Base-by-base conservation (phyloP, 2,329 filamentous ascomycete species). In the Cryoendolithus antarcticus region DNA sequence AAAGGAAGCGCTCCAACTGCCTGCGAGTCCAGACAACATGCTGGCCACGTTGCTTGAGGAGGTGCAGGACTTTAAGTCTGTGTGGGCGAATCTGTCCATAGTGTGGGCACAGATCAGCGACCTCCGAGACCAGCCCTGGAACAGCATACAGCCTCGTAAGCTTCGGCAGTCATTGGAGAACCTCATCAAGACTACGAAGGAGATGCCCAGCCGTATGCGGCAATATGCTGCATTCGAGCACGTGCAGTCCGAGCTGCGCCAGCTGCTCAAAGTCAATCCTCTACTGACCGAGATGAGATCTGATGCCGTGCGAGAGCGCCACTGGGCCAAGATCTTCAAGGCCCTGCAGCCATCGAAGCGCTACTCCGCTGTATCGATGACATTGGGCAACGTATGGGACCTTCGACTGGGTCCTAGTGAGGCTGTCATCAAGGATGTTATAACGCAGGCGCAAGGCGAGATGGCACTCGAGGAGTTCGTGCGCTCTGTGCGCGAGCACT, bases 161-260 rank as follows among this genome's bases (percentile, higher is more conserved):
- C 77, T 98, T 42, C 78, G 91, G 30, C 76, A 83, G 51, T 83
- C 85, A 45, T 80, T 99, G 37, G 89, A 98, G 55, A 80, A 82
- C 35, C 73, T 96, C 38, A 85, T 96, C 60, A 94, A 94, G 68
- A 93, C 93, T 74, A 96, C 88, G 29, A 96, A 94, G 65, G 89
- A 96, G 46, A 96, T 98, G 91, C 91, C 93, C 0, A 94, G 86
- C 62, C 80, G 91, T 43, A 96, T 98, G 89, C 80, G 93, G 44
- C 93, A 98, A 57, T 99, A 99, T 61, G 89, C 93, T 51, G 93
- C 93, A n/a, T 99, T 98, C 58, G 93, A 98, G 62, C 89, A 98
- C 56, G 86, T 98, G 30, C 93, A 98, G 59, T 86, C 77, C 47
- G 83, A 93, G 24, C 74, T 98, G 31, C 82, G 86, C 33, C 80